A percentile compares a stretch with the other conserved stretches of the same genome.
Evolutionary conservation across 176 grass and related monocot species (phyloP).

Genomic region (Saccharum spontaneum): DNA sequence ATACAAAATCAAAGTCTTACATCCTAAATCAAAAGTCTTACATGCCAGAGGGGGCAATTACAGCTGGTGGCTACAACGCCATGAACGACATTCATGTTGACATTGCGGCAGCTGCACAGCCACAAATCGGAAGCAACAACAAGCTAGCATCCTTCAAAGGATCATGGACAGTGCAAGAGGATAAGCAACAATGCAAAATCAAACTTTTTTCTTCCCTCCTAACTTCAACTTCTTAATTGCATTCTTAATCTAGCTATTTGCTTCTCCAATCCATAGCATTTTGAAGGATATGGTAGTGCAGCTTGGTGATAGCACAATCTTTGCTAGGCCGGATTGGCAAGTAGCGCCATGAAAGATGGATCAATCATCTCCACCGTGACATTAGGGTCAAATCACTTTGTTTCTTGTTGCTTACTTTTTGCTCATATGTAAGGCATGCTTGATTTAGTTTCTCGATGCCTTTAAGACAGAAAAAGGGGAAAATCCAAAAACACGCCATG

Average conservation of each 20-base stretch:
- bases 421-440: not conserved
- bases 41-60: no score
- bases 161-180: constrained; percentile 73
- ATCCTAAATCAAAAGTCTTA: no score
- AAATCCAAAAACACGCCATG: no score
- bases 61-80: no score
- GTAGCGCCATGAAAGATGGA: constrained; percentile 33
- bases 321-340: constrained; percentile 73
- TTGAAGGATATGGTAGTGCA: constrained; percentile 50
- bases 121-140: no score
- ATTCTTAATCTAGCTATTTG: not conserved
- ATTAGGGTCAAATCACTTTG: constrained; percentile 55
- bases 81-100: no score
- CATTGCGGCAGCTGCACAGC: no score
- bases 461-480: no score
- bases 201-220: not conserved
- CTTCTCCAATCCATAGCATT: constrained; percentile 32
- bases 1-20: no score
- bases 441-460: no score
- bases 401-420: not conserved
- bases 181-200: constrained; percentile 36
- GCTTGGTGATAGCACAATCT: constrained; percentile 54
- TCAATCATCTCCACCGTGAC: constrained; percentile 56
- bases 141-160: constrained; percentile 32
- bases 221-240: not conserved